Evolutionary conservation across 2,329 filamentous ascomycete genomes (phyloP), one percentile per base, ranked within the genome.

Genomic region (Aspergillus arachidicola): DNA sequence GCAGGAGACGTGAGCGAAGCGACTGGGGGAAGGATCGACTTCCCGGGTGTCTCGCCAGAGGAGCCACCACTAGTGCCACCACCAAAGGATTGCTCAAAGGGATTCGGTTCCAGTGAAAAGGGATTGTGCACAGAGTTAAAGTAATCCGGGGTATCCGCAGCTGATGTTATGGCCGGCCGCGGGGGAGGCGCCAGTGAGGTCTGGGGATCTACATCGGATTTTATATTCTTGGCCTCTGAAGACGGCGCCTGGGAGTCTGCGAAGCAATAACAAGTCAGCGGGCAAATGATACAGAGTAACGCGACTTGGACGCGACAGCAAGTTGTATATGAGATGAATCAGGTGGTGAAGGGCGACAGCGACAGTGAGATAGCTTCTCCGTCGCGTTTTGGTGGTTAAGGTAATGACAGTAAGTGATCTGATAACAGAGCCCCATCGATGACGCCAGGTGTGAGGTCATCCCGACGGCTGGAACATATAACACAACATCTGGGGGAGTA

Each of bases 1-100:
- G 93, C 93, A 7, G 95, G 94, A 54, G 95, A 98, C 28, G 95
- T 96, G 72, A 99, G 86, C 66, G 93, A 87, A 54, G 93, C 93
- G 70, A 98, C 93, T 19, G 94, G 91, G 57, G 95, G 95, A 66
- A 99, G 84, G 73, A 97, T 90, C 45, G 86, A 84, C 73, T 89
- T 90, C 70, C 92, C 91, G 19, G 94, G 93, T 36, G 94, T 96
- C 77, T 96, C 92, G 70, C 88, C 81, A 55, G 84, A 86, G 28
- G 64, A 59, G 51, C 62, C 62, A 46, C 67, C 67, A 51, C 68
- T 86, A 28, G 43, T 34, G 58, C 63, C 63, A 41, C 60, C 66
- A 51, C 88, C 89, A 76, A 99, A 99, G 7, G 94, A 97, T 79
- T 95, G 92, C 78, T 98, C 95, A 74, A 99, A 98, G 10, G 95